Conservation (phyloP, 306 rosid species). For the Ormosia semicastrata region DNA sequence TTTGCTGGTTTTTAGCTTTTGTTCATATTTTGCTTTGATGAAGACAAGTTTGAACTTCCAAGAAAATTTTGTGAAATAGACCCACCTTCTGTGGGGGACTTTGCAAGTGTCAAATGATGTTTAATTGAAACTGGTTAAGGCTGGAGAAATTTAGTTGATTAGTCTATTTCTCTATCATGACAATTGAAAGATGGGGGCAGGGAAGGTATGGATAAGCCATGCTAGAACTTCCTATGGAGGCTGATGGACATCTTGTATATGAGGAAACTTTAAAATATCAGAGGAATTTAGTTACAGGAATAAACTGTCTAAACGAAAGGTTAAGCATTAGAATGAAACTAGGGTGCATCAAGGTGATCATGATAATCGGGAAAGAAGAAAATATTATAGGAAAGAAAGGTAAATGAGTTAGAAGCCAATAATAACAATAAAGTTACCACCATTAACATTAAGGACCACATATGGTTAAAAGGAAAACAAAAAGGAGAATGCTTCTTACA, state of each 20-base stretch:
- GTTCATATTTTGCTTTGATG: background rate
- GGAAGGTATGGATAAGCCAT: background rate
- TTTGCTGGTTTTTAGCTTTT: background rate
- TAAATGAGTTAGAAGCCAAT: background rate
- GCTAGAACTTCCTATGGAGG: too few relatives aligned
- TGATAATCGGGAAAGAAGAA: background rate
- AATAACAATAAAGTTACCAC: background rate
- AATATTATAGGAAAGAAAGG: background rate
- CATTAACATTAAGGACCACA: background rate
- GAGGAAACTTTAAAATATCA: background rate
- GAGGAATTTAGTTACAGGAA: background rate
- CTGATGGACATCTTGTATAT: background rate
- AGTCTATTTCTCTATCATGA: background rate
- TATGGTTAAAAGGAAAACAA: constrained; percentile 1
- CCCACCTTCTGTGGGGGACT: background rate
- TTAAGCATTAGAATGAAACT: background rate
- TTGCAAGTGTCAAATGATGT: constrained; percentile 4
- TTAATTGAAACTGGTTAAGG: background rate
- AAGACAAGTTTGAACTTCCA: constrained; percentile 8
- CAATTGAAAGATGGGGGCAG: background rate
- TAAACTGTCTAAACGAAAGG: background rate
- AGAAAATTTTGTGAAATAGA: too few relatives aligned
- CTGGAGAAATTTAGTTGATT: background rate
- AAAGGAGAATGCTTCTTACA: background rate
- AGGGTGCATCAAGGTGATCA: background rate